phyloP scores from a whole-genome alignment of 2,329 filamentous ascomycete species.

The Taxawa tesnikishii region DNA sequence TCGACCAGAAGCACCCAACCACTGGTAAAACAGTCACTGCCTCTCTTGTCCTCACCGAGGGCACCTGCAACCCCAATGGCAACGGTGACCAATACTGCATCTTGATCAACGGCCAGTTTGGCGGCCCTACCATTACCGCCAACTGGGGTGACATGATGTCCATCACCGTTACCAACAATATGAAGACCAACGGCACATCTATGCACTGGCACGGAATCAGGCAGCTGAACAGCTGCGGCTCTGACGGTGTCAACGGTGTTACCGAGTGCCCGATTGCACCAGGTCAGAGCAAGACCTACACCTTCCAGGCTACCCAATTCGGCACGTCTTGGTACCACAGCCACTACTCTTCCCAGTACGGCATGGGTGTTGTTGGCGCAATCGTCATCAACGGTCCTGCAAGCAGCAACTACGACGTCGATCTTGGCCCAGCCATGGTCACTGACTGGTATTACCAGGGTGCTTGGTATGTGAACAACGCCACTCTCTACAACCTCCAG shows the following conservation, averaged over 20 bases:
- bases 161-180: slow-evolving; percentile 42
- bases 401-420: slow-evolving; percentile 26
- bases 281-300: slow-evolving; percentile 40
- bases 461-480: slow-evolving; percentile 15
- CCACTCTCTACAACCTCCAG: slow-evolving; percentile 19
- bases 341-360: slow-evolving; percentile 30
- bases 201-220: slow-evolving; percentile 52
- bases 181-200: slow-evolving; percentile 42
- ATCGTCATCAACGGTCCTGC: slow-evolving; percentile 31
- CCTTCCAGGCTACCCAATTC: slow-evolving; percentile 37
- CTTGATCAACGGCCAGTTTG: slow-evolving; percentile 53
- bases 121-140: slow-evolving; percentile 48
- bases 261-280: slow-evolving; percentile 37
- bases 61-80: slow-evolving; percentile 28
- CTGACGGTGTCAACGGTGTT: slow-evolving; percentile 42
- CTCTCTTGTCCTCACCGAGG: slow-evolving; percentile 18
- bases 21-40: slow-evolving; percentile 25
- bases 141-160: slow-evolving; percentile 35
- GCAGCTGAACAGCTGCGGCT: slow-evolving; percentile 40
- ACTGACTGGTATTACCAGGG: slow-evolving; percentile 19
- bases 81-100: slow-evolving; percentile 17
- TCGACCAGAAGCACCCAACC: slow-evolving; percentile 29
- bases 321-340: slow-evolving; percentile 30
- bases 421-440: slow-evolving; percentile 17
- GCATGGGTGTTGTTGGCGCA: slow-evolving; percentile 27